Conservation (phyloP, 495 filamentous ascomycete species). For the Schizothecium vesticola region DNA sequence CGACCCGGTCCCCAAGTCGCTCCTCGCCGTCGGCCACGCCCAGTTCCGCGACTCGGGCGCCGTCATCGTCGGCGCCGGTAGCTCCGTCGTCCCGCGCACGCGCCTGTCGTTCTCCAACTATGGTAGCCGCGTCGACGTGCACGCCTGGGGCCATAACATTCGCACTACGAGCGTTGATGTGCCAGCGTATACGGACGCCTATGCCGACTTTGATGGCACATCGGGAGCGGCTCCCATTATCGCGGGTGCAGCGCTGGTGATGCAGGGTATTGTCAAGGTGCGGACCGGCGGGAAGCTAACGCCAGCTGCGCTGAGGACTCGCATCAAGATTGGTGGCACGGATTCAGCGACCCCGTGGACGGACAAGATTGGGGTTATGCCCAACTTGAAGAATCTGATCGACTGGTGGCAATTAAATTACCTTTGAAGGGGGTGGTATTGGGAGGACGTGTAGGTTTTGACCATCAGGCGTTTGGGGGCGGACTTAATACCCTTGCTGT, state of each 20-base stretch:
- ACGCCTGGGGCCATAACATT: conserved; percentile 15
- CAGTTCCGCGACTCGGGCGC: conserved; percentile 22
- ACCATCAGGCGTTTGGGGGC: not conserved
- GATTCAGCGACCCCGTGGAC: not conserved
- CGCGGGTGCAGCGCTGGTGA: conserved; percentile 10
- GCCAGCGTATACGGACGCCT: conserved; percentile 6
- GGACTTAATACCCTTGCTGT: not conserved
- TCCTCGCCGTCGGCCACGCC: conserved; percentile 11
- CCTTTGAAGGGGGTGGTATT: not conserved
- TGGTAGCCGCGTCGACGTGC: conserved; percentile 17
- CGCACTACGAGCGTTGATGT: conserved; percentile 12
- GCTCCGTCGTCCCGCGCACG: conserved; percentile 5
- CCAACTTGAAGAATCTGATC: conserved; percentile 7
- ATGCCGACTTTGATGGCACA: conserved; percentile 14
- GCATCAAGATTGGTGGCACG: conserved; percentile 9
- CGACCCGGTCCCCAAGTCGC: conserved; percentile 3
- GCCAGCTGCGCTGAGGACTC: conserved; percentile 4
- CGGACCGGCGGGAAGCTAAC: conserved; percentile 5
- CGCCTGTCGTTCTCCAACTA: conserved; percentile 12
- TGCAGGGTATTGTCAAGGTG: conserved; percentile 15
- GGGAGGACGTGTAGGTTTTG: not conserved
- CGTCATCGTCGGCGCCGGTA: conserved; percentile 14
- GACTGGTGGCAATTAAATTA: conserved; percentile 8
- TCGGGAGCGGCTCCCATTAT: conserved; percentile 17
- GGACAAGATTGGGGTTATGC: conserved; percentile 7